Percentiles rank a stretch among this genome's conserved stretches.
Conservation (phyloP, 345 rosid species). For the Brassica carinata region DNA sequence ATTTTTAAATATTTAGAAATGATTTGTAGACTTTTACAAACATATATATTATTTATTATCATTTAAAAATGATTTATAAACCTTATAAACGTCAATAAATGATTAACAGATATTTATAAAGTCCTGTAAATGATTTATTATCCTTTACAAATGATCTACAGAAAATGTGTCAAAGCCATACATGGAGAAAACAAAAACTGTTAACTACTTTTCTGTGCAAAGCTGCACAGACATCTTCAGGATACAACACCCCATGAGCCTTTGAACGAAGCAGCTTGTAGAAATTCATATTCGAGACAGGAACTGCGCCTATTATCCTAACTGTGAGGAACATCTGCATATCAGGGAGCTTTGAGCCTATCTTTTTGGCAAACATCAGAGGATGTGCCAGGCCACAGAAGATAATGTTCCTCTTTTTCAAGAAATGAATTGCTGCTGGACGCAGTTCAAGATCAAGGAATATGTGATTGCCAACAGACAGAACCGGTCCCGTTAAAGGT, state of each 20-base stretch:
- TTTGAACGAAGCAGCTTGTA: constrained; percentile 64
- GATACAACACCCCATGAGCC: constrained; percentile 62
- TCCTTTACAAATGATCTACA: not conserved
- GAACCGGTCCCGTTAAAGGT: no score
- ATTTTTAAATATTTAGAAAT: no score
- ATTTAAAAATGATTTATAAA: not conserved
- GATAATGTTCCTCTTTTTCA: no score
- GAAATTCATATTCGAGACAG: constrained; percentile 57
- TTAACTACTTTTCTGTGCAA: constrained; percentile 56
- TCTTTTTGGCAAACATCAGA: no score
- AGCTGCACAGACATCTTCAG: constrained; percentile 78
- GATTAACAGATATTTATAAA: not conserved
- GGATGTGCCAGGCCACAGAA: no score
- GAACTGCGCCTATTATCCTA: constrained; percentile 64
- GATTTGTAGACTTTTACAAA: no score
- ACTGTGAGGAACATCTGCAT: constrained; percentile 42
- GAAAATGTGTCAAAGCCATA: not conserved
- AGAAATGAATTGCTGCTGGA: constrained; percentile 12
- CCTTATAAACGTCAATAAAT: no score
- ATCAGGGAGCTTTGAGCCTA: constrained; percentile 26
- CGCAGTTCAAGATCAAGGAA: no score
- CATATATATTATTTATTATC: no score
- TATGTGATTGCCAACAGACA: no score
- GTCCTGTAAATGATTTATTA: not conserved
- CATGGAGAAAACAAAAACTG: constrained; percentile 15